A percentile compares a stretch with the other conserved stretches of the same genome.
Conservation (phyloP, 257 asterid species). For the Solanum piurae region DNA sequence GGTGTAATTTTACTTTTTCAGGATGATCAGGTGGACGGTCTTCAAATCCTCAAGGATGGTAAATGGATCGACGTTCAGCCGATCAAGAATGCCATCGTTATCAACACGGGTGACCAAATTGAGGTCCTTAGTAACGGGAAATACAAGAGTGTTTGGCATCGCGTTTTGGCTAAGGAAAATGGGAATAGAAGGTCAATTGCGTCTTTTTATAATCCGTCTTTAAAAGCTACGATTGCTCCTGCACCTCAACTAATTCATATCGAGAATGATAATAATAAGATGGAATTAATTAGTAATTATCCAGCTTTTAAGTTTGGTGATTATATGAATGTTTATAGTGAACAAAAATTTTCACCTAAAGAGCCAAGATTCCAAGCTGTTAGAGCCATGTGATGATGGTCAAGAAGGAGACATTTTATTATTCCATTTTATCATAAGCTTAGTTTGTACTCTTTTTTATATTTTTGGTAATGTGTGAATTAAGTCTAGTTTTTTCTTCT, state of each 20-base stretch:
- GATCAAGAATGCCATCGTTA: constrained; percentile 42
- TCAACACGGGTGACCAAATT: constrained; percentile 77
- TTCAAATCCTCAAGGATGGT: constrained; percentile 64
- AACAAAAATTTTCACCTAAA: constrained; percentile 68
- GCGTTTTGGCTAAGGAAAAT: constrained; percentile 36
- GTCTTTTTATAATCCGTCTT: constrained; percentile 73
- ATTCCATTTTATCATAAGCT: background rate
- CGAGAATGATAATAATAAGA: background rate
- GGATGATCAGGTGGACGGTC: constrained; percentile 62
- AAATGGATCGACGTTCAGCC: constrained; percentile 77
- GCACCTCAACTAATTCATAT: constrained; percentile 16
- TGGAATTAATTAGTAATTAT: constrained; percentile 14
- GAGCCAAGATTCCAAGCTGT: constrained; percentile 82
- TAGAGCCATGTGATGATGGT: constrained; percentile 25
- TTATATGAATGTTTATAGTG: constrained; percentile 59
- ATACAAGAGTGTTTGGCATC: constrained; percentile 86
- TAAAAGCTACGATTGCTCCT: constrained; percentile 59
- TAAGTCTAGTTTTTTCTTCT: background rate
- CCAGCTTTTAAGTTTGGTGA: constrained; percentile 73
- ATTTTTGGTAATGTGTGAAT: background rate
- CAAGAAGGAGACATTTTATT: background rate
- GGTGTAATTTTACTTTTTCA: constrained; percentile 77
- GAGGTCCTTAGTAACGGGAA: constrained; percentile 74
- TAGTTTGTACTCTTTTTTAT: background rate
- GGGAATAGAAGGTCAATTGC: constrained; percentile 71